Evolutionary conservation across 208 protist species (phyloP), one percentile per base, ranked within the genome.

Genomic region (Acanthamoeba lenticulata): DNA sequence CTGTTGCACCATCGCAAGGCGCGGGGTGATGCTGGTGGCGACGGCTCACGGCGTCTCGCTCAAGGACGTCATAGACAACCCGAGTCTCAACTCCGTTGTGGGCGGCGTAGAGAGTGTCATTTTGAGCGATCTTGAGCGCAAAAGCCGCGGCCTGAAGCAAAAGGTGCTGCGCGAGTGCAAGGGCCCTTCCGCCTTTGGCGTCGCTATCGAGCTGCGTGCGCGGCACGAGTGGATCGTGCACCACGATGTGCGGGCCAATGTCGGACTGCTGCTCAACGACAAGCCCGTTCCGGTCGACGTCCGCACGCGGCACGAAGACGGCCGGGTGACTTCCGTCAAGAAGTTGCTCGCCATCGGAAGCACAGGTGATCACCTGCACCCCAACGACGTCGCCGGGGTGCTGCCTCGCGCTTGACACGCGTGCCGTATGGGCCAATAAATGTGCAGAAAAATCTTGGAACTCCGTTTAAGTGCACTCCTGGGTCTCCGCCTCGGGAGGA

Each of bases 21-120:
- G 98, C 52, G 98, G 98, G 17, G 97, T 98, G 72, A 94, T 94
- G 90, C 94, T 98, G 62, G 97, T 99, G 65, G 98, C 97, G n/a
- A 98, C 98, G 2, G 98, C 97, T 86, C 98, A 99, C 95, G 98
- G 98, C 45, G 96, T 98, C 92, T 94, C 74, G 89, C 94, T 98
- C 27, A 89, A 95, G 17, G 95, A 96, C 7, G 93, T 99, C 13
- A 83, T 98, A 91, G 97, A 98, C 94, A 99, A 99, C 94, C 97
- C 96, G 65, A 67, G 38, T 19, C 32, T 92, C 47, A 74, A 38
- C 34, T 4, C 97, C 11, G 96, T 99, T 52, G 97, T 99, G 24
- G 98, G 98, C 32, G 98, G 98, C 27, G 95, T 97, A 11, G 97
- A 97, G 13, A 96, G 98, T 57, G 98, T 98, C 19, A 98, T 98